These are phyloP conservation scores for Umbelopsis sp. DNA, from an alignment of 192 early-diverging fungal genomes.

Conservation along the genomic window DNA sequence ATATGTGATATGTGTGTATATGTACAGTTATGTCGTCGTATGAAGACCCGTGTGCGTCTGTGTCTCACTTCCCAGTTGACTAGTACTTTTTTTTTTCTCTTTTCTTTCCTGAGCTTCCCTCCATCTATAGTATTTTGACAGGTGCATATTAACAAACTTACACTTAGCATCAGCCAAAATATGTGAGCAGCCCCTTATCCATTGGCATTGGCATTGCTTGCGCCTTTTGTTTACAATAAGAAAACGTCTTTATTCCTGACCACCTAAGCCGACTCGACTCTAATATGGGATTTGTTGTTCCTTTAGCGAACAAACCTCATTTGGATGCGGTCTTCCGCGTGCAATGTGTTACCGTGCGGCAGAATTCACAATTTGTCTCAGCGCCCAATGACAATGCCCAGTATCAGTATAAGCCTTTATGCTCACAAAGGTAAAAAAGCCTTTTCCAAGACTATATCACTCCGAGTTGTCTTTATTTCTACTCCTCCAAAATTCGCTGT, in stretches of 20 bases:
- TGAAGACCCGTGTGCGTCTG: conserved; percentile 1
- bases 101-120: no score
- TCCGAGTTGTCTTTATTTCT: not conserved
- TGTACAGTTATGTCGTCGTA: not conserved
- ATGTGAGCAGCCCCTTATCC: no score
- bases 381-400: not conserved
- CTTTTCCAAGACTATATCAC: not conserved
- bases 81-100: no score
- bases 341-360: not conserved
- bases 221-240: no score
- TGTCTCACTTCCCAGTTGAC: not conserved
- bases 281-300: not conserved
- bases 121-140: no score
- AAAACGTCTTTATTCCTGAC: not conserved
- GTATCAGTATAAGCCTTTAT: not conserved
- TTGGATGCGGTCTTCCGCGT: not conserved
- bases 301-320: not conserved
- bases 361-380: not conserved
- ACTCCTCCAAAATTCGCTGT: not conserved
- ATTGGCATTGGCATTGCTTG: no score
- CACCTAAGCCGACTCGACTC: not conserved
- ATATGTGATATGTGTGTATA: not conserved
- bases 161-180: no score
- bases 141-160: no score
- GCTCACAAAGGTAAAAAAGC: not conserved